Evolutionary conservation across 2,329 filamentous ascomycete species (phyloP).

Genomic region (Fulvia fulva): DNA sequence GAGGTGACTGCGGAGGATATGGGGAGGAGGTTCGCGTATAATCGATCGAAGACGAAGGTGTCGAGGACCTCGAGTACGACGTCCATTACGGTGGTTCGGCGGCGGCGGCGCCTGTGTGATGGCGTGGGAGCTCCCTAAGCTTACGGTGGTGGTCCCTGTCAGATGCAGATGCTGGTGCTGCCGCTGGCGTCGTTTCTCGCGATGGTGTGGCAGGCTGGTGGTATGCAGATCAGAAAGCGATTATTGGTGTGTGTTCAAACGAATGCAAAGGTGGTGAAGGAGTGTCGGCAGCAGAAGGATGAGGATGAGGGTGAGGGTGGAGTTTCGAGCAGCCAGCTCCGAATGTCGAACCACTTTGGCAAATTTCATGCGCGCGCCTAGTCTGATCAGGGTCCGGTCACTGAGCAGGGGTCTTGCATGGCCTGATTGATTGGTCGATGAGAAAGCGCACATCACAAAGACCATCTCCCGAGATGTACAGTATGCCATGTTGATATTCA

Average conservation of each 20-base stretch:
- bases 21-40: conserved; percentile 71
- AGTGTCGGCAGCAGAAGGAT: neutral
- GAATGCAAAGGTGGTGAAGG: neutral
- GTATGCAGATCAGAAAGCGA: neutral
- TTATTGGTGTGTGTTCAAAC: neutral
- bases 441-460: no score
- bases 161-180: neutral
- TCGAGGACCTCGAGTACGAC: conserved; percentile 83
- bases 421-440: no score
- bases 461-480: no score
- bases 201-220: neutral
- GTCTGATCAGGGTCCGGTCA: no score
- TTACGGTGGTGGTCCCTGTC: neutral
- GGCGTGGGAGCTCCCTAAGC: neutral
- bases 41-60: conserved; percentile 72
- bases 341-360: neutral
- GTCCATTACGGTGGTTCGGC: conserved; percentile 64
- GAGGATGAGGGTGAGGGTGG: no score
- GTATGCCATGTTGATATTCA: no score
- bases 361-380: neutral
- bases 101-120: neutral
- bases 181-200: neutral
- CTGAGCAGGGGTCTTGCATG: no score
- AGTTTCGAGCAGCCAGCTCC: neutral
- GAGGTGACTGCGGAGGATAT: conserved; percentile 47